A percentile compares a stretch with the other conserved stretches of the same genome.
These are phyloP conservation scores for Candida golubevii DNA, from an alignment of 805 yeast species.

Conservation along the genomic window DNA sequence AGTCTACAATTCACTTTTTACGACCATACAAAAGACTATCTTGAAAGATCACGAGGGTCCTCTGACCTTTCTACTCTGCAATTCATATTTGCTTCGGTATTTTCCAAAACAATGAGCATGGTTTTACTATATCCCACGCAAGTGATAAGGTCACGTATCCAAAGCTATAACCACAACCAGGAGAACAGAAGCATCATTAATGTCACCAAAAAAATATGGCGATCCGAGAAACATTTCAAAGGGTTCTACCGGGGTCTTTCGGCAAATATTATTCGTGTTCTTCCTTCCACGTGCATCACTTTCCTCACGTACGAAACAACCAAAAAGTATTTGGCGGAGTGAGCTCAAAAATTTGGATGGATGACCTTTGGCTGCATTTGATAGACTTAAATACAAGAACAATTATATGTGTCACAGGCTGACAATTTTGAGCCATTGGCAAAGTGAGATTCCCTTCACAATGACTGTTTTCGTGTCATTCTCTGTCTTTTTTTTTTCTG, in stretches of 20 bases:
- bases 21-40: constrained; percentile 60
- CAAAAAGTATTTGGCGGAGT: constrained; percentile 10
- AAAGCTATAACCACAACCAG: constrained; percentile 30
- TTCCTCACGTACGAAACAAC: constrained; percentile 74
- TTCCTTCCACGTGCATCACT: constrained; percentile 92
- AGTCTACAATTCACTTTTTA: constrained; percentile 84
- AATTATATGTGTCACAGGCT: too few relatives aligned
- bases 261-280: constrained; percentile 73
- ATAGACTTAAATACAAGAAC: too few relatives aligned
- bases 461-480: too few relatives aligned
- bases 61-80: constrained; percentile 45
- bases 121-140: constrained; percentile 77
- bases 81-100: constrained; percentile 61
- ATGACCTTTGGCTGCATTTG: too few relatives aligned
- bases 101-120: constrained; percentile 66
- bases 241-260: constrained; percentile 84
- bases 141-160: constrained; percentile 73
- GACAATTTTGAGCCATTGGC: too few relatives aligned
- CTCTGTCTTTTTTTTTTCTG: too few relatives aligned
- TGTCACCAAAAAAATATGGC: constrained; percentile 39
- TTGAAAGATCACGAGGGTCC: constrained; percentile 10
- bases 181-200: constrained; percentile 21
- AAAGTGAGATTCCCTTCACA: too few relatives aligned
- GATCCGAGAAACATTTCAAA: constrained; percentile 45
- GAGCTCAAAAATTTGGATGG: too few relatives aligned